These are phyloP conservation scores for Azolla pinnata DNA, from an alignment of 75 land plant genomes.

Conservation along the genomic window DNA sequence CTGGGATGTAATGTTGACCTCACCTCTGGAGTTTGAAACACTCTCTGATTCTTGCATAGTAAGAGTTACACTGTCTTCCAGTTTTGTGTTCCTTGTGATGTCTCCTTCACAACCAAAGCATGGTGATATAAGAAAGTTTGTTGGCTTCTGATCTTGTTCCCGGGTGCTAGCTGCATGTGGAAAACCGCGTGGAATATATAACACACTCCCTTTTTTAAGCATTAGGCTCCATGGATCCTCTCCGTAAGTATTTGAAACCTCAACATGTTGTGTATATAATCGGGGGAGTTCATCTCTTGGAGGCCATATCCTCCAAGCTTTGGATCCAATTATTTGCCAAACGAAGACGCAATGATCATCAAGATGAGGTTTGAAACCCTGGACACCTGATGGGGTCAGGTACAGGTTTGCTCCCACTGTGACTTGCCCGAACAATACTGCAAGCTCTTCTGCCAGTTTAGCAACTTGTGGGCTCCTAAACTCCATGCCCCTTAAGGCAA, in stretches of 20 bases:
- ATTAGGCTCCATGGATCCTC: slow-evolving; percentile 14
- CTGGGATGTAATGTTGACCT: neutral
- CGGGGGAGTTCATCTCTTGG: slow-evolving; percentile 39
- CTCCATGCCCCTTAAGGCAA: slow-evolving; percentile 69
- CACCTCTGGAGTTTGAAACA: neutral
- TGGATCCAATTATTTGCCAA: slow-evolving; percentile 57
- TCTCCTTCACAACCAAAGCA: neutral
- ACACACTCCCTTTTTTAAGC: slow-evolving; percentile 47
- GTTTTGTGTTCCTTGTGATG: neutral
- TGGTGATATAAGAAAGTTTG: neutral
- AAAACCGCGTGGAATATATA: slow-evolving; percentile 80
- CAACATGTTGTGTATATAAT: slow-evolving; percentile 36
- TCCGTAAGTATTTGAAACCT: slow-evolving; percentile 1
- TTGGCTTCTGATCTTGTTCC: neutral
- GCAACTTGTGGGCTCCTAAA: slow-evolving; percentile 54
- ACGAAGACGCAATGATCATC: slow-evolving; percentile 93
- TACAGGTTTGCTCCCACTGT: slow-evolving; percentile 71
- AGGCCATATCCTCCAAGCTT: slow-evolving; percentile 51
- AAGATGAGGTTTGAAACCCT: slow-evolving; percentile 55
- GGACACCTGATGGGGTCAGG: slow-evolving; percentile 64
- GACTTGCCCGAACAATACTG: slow-evolving; percentile 60
- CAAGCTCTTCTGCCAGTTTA: slow-evolving; percentile 37
- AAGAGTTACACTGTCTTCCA: neutral
- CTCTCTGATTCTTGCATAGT: neutral
- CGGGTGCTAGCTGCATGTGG: slow-evolving; percentile 50